A percentile compares a stretch with the other conserved stretches of the same genome.
Conservation (phyloP, 805 yeast species). For the Lachancea sp. region DNA sequence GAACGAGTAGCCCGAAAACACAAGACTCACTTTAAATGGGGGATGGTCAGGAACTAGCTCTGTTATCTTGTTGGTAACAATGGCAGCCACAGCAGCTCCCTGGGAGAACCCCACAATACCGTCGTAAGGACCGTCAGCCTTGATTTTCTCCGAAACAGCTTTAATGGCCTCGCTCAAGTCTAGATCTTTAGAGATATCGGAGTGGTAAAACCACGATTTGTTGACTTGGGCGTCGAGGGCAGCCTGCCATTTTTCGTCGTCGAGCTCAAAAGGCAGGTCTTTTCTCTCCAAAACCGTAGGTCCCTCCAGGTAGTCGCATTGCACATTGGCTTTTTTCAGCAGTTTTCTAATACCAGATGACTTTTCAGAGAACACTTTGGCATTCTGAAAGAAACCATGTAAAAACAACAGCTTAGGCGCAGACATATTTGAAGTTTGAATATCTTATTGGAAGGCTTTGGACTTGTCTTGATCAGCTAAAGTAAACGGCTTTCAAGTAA, state of each 20-base stretch:
- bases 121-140: conserved; percentile 71
- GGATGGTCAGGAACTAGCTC: conserved; percentile 43
- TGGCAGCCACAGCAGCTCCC: conserved; percentile 84
- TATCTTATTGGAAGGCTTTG: neutral
- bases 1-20: conserved; percentile 63
- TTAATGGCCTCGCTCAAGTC: conserved; percentile 48
- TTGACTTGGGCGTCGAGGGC: conserved; percentile 42
- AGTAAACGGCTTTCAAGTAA: neutral
- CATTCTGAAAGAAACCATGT: conserved; percentile 88
- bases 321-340: conserved; percentile 56
- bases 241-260: conserved; percentile 44
- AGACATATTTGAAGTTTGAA: conserved; percentile 15
- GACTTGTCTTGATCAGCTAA: neutral
- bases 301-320: conserved; percentile 71
- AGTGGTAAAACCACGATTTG: conserved; percentile 73
- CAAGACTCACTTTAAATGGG: conserved; percentile 61
- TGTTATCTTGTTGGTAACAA: conserved; percentile 54
- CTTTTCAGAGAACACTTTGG: conserved; percentile 76
- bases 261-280: conserved; percentile 69
- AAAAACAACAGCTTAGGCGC: conserved; percentile 61
- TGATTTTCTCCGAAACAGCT: conserved; percentile 43
- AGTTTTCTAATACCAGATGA: conserved; percentile 83
- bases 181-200: conserved; percentile 40
- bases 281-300: conserved; percentile 60
- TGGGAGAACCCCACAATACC: conserved; percentile 92